Conservation (phyloP, 2,329 filamentous ascomycete species). For the Pyricularia sp. region DNA sequence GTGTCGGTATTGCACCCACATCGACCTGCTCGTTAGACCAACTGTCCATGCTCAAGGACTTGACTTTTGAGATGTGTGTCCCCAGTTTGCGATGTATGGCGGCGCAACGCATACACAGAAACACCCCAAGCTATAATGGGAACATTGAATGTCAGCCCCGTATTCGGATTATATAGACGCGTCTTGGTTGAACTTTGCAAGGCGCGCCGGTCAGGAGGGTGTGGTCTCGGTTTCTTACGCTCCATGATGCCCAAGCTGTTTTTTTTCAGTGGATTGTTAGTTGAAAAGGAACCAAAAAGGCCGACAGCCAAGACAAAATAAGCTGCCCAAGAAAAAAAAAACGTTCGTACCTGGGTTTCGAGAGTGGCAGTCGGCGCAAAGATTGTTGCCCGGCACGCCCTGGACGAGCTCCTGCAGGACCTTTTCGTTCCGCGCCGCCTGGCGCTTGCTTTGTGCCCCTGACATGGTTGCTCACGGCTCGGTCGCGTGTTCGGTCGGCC, state of each 20-base stretch:
- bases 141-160: background rate
- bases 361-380: constrained; percentile 86
- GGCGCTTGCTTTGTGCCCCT: constrained; percentile 63
- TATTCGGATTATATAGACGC: background rate
- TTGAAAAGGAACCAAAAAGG: constrained; percentile 15
- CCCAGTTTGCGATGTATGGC: constrained; percentile 92
- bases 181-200: background rate
- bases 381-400: constrained; percentile 75
- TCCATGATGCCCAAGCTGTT: constrained; percentile 93
- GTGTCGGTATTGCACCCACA: constrained; percentile 41
- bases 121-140: constrained; percentile 69
- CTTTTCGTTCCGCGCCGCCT: constrained; percentile 95
- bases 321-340: background rate
- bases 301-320: background rate
- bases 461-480: constrained; percentile 1
- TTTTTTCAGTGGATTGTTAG: constrained; percentile 11
- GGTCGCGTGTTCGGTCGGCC: background rate
- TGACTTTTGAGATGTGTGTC: constrained; percentile 97
- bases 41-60: constrained; percentile 96
- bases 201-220: background rate
- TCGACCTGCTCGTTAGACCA: constrained; percentile 96
- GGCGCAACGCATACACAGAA: constrained; percentile 96
- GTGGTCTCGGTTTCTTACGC: constrained; percentile 45
- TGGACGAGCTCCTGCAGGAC: constrained; percentile 82
- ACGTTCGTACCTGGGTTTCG: constrained; percentile 72